Evolutionary conservation across 139 green algal species (phyloP).

Genomic region (Chlorella sp.): DNA sequence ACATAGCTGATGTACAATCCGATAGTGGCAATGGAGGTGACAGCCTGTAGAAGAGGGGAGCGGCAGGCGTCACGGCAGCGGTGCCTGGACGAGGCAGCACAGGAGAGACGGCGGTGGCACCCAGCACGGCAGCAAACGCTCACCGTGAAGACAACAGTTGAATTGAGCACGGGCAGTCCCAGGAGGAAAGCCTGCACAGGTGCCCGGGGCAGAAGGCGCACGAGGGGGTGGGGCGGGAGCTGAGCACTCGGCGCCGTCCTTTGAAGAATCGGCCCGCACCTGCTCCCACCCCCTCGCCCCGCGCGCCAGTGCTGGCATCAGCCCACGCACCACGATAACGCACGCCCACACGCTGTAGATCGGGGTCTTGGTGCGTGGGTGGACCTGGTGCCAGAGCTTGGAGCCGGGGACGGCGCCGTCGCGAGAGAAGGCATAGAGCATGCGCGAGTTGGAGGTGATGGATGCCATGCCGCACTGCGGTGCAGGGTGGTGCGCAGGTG

Average conservation of each 20-base stretch:
- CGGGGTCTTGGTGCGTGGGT: slow-evolving; percentile 32
- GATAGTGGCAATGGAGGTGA: slow-evolving; percentile 50
- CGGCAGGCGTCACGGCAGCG: no score
- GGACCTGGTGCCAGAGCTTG: slow-evolving; percentile 36
- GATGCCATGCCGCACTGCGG: slow-evolving; percentile 12
- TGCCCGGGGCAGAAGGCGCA: no score
- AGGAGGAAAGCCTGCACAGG: slow-evolving; percentile 54
- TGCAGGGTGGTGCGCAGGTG: no score
- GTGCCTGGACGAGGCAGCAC: no score
- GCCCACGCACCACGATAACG: background rate
- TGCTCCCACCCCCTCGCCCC: background rate
- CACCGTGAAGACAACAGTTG: slow-evolving; percentile 24
- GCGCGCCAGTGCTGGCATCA: background rate
- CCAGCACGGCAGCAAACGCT: no score
- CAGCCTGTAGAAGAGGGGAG: no score
- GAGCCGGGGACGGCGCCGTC: slow-evolving; percentile 54
- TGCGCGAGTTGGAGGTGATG: slow-evolving; percentile 33
- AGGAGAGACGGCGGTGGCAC: no score
- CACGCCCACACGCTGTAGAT: slow-evolving; percentile 34
- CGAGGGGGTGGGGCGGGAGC: no score
- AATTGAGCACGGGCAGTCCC: slow-evolving; percentile 34
- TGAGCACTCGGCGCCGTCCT: no score
- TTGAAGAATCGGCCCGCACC: no score
- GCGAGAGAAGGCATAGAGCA: slow-evolving; percentile 57
- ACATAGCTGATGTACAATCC: slow-evolving; percentile 57